A percentile compares a stretch with the other conserved stretches of the same genome.
These are phyloP conservation scores for Talaromyces verruculosus DNA, from an alignment of 2,329 filamentous ascomycete genomes.

Conservation along the genomic window DNA sequence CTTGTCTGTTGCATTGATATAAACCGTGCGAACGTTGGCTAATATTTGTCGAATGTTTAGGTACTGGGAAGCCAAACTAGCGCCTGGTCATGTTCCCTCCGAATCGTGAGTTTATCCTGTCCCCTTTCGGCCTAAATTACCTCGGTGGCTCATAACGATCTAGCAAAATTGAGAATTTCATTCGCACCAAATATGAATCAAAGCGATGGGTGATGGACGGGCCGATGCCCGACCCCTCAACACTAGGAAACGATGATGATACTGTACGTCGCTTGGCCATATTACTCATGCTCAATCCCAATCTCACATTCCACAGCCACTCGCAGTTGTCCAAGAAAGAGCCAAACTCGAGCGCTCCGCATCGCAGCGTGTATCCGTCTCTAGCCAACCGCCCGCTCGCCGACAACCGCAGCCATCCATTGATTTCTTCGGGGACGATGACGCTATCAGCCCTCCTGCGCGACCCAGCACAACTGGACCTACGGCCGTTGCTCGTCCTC, in stretches of 20 bases:
- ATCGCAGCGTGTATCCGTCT: constrained; percentile 48
- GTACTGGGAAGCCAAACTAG: constrained; percentile 94
- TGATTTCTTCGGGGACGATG: constrained; percentile 79
- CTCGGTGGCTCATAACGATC: constrained; percentile 20
- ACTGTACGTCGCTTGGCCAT: constrained; percentile 52
- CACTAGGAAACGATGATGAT: constrained; percentile 86
- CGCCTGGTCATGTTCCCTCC: constrained; percentile 84
- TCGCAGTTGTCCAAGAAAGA: constrained; percentile 68
- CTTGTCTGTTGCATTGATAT: background rate
- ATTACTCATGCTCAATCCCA: background rate
- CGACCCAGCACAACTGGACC: constrained; percentile 73
- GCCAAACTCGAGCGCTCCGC: constrained; percentile 65
- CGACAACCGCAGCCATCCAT: constrained; percentile 54
- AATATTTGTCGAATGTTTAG: constrained; percentile 34
- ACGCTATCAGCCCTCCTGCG: constrained; percentile 59
- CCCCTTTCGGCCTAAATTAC: too few relatives aligned
- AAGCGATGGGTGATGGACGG: constrained; percentile 99
- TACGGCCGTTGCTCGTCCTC: constrained; percentile 56
- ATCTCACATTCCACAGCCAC: constrained; percentile 46
- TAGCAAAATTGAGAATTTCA: constrained; percentile 98
- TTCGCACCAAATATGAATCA: constrained; percentile 96
- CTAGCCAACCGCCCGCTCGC: constrained; percentile 47
- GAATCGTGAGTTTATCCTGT: constrained; percentile 60
- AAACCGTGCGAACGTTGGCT: constrained; percentile 8
- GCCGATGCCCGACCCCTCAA: constrained; percentile 86